Base-by-base conservation (phyloP, 2,329 filamentous ascomycete species). In the Hypoxylon sp. region DNA sequence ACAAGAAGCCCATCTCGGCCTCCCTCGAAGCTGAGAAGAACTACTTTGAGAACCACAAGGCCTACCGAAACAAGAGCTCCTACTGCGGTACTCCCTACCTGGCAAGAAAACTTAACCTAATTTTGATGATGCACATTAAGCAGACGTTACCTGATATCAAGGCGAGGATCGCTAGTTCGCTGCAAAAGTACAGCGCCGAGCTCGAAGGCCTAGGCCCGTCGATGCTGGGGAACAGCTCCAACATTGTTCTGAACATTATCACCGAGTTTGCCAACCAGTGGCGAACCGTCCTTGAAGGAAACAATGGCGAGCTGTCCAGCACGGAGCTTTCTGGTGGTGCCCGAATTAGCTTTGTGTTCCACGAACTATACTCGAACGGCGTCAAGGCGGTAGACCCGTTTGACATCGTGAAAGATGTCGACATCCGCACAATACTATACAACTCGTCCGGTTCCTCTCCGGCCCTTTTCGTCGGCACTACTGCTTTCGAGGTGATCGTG, bases 101-200 rank as follows among this genome's bases (percentile, higher is more conserved):
- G 58, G 95, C 95, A 3, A 88, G 94, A 67, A 99, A 99, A 79
- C 86, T 99, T 59, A 99, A 99, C 78, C 83, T 99, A 70, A 98
- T 99, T 72, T 84, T 99, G 68, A 98, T 99, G 94, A 99, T 99
- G 95, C 95, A 99, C 81, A 99, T 99, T 82, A 99, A 99, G 79
- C 94, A 99, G 80, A 99, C 95, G 1, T 85, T 99, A 11, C 95
- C 95, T 35, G 95, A 99, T 73, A 99, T 99, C 82, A 99, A 99
- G 80, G 92, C 91, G 11, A 90, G 96, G 63, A 99, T 99, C 69
- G 86, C 90, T n/a, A 90, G 91, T 66, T 97, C 94, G 11, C 81
- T 99, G 58, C 89, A 93, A 73, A 99, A 99, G 75, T 99, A 99
- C 77, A 82, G 85, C 3, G 78, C 86, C 37, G 95, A 99, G 76